Evolutionary conservation across 2,329 filamentous ascomycete genomes (phyloP), one percentile per base, ranked within the genome.

Genomic region (Hypoxylon sp.): DNA sequence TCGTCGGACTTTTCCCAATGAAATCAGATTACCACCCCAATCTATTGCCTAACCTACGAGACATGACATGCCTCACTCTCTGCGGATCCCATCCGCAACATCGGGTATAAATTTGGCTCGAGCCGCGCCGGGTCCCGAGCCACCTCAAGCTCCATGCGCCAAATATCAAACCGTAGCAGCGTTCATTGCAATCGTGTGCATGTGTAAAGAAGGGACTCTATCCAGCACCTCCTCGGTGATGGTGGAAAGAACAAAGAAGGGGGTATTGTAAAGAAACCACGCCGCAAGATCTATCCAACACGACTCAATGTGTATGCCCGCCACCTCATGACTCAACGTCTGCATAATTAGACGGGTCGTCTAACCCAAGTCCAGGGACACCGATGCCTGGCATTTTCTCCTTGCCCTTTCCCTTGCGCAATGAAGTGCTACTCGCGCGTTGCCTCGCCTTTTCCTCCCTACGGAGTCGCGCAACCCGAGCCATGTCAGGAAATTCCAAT

Each of bases 91-190:
- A 35, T 48, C 58, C 31, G 47, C 17, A 53, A 37, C 31, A 35
- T 55, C 19, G 51, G 65, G 65, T 68, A 67, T 70, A 67, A 70
- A 65, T 39, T 52, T 52, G 17, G 61, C 39, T 56, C 37, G 21
- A 52, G 58, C 68, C 68, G 62, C 68, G 65, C 65, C 68, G 65
- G 65, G 60, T 51, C 32, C 19, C 11, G 50, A 55, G 62, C 62
- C 53, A 32, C 17, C 46, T 53, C 39, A 46, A 19, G 46, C 31
- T 60, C 59, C 32, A 35, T 65, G 54, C 68, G 68, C 68, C 68
- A 42, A 64, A 65, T 51, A 24, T 59, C 54, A 70, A 68, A 59
- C 47, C 66, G 51, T 69, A 50, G 65, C 11, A 54, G 62, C 44
- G 42, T 52, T 66, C 62, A 62, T 65, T 57, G 68, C 50, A 65